Percentiles rank a stretch among this genome's conserved stretches.
These are phyloP conservation scores for Umbilicaria muhlenbergii DNA, from an alignment of 495 filamentous ascomycete species.

Conservation along the genomic window DNA sequence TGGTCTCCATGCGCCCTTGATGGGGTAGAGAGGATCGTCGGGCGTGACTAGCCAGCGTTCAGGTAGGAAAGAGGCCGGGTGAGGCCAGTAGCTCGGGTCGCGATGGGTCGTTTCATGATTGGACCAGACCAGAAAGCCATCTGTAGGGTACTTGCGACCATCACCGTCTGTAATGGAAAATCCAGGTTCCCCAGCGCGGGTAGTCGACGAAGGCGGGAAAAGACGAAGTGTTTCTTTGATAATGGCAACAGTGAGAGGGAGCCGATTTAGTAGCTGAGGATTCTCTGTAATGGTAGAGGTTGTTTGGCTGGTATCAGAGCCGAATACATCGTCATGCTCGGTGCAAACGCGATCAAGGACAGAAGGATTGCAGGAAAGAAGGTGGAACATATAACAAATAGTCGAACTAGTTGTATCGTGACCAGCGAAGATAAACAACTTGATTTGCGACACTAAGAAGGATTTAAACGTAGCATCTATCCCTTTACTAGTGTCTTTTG, in stretches of 20 bases:
- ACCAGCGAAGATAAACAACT: conserved; percentile 26
- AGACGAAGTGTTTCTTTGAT: conserved; percentile 12
- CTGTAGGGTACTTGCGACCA: conserved; percentile 5
- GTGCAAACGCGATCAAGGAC: conserved; percentile 9
- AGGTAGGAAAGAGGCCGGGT: conserved; percentile 14
- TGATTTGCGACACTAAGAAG: conserved; percentile 17
- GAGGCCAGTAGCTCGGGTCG: conserved; percentile 1
- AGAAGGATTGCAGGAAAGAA: conserved; percentile 15
- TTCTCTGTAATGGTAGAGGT: conserved; percentile 3
- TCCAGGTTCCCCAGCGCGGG: conserved; percentile 4
- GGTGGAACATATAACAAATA: conserved; percentile 18
- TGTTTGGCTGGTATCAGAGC: background rate
- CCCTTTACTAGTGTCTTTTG: conserved; percentile 1
- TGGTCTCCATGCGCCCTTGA: conserved; percentile 31
- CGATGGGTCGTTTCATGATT: conserved; percentile 4
- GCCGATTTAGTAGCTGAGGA: conserved; percentile 6
- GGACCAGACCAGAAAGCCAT: conserved; percentile 6
- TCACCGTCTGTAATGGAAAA: conserved; percentile 3
- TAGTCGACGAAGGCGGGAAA: conserved; percentile 5
- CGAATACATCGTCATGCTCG: conserved; percentile 21
- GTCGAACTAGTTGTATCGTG: conserved; percentile 23
- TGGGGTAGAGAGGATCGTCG: conserved; percentile 9
- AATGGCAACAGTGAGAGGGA: conserved; percentile 6
- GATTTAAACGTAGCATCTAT: conserved; percentile 14
- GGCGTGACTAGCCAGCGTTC: conserved; percentile 10